These are phyloP conservation scores for Rutstroemia sydowiana DNA, from an alignment of 2,329 filamentous ascomycete species.

Conservation along the genomic window DNA sequence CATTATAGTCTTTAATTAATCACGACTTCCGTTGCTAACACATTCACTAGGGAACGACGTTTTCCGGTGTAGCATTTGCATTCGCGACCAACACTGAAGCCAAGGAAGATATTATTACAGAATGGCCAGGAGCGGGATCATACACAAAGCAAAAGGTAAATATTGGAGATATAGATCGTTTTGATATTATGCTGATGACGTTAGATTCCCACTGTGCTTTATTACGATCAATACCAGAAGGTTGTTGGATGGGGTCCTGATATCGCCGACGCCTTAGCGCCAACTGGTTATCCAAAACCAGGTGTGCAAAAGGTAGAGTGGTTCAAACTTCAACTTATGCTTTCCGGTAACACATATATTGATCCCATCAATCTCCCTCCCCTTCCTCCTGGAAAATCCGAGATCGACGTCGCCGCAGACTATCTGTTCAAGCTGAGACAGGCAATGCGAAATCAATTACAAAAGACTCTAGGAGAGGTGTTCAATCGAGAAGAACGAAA, in stretches of 20 bases:
- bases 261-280: conserved; percentile 92
- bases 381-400: conserved; percentile 93
- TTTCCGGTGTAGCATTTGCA: conserved; percentile 91
- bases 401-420: conserved; percentile 98
- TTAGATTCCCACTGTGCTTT: conserved; percentile 96
- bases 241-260: conserved; percentile 99
- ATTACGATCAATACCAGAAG: conserved; percentile 99
- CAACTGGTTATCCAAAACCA: conserved; percentile 94
- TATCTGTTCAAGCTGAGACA: conserved; percentile 97
- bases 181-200: conserved; percentile 16
- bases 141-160: conserved; percentile 96
- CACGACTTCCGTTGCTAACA: conserved; percentile 7
- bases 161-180: neutral
- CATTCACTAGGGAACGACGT: conserved; percentile 73
- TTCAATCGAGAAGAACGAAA: conserved; percentile 98
- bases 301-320: conserved; percentile 98
- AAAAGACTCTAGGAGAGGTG: conserved; percentile 90
- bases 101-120: conserved; percentile 97
- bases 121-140: conserved; percentile 96
- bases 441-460: conserved; percentile 90
- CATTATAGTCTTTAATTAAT: conserved; percentile 18
- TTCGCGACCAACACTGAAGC: conserved; percentile 94
- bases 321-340: conserved; percentile 99
- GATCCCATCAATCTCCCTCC: conserved; percentile 98
- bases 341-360: conserved; percentile 97